Evolutionary conservation across 306 rosid genomes (phyloP).

Genomic region (Echinosophora koreensis): DNA sequence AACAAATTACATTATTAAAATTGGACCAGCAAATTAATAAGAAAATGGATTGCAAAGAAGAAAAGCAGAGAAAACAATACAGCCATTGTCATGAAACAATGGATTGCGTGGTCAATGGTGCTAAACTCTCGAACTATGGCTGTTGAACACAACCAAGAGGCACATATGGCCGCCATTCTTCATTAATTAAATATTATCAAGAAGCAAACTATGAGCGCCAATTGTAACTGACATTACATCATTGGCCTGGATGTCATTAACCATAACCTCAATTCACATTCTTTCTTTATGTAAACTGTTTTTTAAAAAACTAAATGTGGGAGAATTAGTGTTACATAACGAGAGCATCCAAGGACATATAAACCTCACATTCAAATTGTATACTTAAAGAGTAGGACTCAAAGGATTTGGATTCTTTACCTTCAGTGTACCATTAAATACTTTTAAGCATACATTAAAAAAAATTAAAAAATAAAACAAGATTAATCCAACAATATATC

Average conservation of each 20-base stretch:
- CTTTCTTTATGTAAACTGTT: neutral
- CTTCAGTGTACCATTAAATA: too few relatives aligned
- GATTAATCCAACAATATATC: too few relatives aligned
- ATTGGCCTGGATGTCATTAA: constrained; percentile 19
- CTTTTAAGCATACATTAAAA: too few relatives aligned
- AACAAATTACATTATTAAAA: neutral
- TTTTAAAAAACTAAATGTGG: neutral
- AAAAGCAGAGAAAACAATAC: neutral
- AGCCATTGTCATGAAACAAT: neutral
- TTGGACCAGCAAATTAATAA: neutral
- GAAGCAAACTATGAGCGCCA: constrained; percentile 3
- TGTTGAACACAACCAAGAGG: constrained; percentile 46
- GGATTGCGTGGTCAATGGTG: constrained; percentile 13
- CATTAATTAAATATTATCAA: neutral
- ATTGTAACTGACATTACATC: constrained; percentile 36
- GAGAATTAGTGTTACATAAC: neutral
- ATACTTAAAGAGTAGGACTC: too few relatives aligned
- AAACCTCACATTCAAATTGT: too few relatives aligned
- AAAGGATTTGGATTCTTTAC: too few relatives aligned
- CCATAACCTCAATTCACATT: neutral
- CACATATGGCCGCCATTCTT: neutral
- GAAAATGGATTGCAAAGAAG: constrained; percentile 5
- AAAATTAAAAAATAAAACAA: too few relatives aligned
- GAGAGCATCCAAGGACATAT: too few relatives aligned
- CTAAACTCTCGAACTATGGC: constrained; percentile 7